Conservation (phyloP, 495 filamentous ascomycete species). For the Penicillium fimorum region DNA sequence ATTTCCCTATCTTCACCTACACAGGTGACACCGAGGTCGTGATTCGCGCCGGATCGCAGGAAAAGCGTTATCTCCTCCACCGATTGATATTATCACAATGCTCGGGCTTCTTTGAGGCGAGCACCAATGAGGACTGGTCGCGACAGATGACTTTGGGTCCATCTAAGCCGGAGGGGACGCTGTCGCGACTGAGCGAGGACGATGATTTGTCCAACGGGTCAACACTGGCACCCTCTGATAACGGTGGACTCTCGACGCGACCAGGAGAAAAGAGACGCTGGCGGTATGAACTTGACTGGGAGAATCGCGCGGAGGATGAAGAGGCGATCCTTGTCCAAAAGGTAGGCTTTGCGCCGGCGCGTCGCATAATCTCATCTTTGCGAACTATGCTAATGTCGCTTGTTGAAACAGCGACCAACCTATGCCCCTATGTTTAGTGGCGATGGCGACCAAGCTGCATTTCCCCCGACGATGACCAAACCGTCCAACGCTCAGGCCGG, state of each 20-base stretch:
- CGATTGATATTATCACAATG: slow-evolving; percentile 80
- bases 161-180: slow-evolving; percentile 35
- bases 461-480: slow-evolving; percentile 54
- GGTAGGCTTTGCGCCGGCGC: slow-evolving; percentile 36
- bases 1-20: slow-evolving; percentile 87
- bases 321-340: slow-evolving; percentile 88
- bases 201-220: slow-evolving; percentile 46
- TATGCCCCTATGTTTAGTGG: slow-evolving; percentile 51
- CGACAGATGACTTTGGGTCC: slow-evolving; percentile 35
- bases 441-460: slow-evolving; percentile 45
- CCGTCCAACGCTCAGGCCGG: slow-evolving; percentile 51
- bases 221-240: slow-evolving; percentile 42
- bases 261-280: slow-evolving; percentile 60
- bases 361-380: not conserved
- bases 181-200: slow-evolving; percentile 59
- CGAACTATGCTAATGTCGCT: slow-evolving; percentile 12
- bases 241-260: slow-evolving; percentile 28
- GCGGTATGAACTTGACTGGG: slow-evolving; percentile 84
- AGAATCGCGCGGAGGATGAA: slow-evolving; percentile 67
- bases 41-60: slow-evolving; percentile 66
- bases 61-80: slow-evolving; percentile 83
- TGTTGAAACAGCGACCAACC: slow-evolving; percentile 37
- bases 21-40: slow-evolving; percentile 90
- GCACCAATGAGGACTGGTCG: slow-evolving; percentile 84
- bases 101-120: slow-evolving; percentile 90